Conservation (phyloP, 306 rosid species). For the Carpinus fangiana region DNA sequence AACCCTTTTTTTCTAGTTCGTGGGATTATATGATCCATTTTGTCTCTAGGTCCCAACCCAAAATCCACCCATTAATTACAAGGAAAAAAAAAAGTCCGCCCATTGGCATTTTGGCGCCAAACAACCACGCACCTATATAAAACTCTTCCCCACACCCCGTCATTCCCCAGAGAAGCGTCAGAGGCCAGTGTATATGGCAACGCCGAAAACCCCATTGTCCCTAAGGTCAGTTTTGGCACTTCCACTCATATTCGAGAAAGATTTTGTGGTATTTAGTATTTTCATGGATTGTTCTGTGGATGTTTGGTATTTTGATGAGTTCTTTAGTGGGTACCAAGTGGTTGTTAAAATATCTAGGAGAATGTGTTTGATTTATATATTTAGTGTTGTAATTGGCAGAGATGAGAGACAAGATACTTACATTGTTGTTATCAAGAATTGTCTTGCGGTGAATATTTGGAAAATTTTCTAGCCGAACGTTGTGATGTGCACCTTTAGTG, state of each 20-base stretch:
- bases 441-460: neutral
- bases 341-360: slow-evolving; percentile 37
- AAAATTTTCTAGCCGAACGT: neutral
- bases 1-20: no score
- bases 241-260: neutral
- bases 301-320: neutral
- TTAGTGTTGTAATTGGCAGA: neutral
- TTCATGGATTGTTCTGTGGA: neutral
- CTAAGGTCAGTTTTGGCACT: slow-evolving; percentile 48
- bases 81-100: no score
- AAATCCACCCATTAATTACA: no score
- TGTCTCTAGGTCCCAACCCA: no score
- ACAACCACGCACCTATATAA: no score
- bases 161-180: slow-evolving; percentile 33
- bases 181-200: slow-evolving; percentile 30
- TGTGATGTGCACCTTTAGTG: neutral
- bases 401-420: neutral
- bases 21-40: no score
- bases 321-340: slow-evolving; percentile 25
- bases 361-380: neutral
- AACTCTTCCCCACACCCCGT: no score
- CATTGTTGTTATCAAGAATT: neutral
- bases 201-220: slow-evolving; percentile 39
- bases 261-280: neutral
- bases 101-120: no score